Evolutionary conservation across 1,284 basidiomycete species (phyloP).

Genomic region (Pseudozyma thailandica): DNA sequence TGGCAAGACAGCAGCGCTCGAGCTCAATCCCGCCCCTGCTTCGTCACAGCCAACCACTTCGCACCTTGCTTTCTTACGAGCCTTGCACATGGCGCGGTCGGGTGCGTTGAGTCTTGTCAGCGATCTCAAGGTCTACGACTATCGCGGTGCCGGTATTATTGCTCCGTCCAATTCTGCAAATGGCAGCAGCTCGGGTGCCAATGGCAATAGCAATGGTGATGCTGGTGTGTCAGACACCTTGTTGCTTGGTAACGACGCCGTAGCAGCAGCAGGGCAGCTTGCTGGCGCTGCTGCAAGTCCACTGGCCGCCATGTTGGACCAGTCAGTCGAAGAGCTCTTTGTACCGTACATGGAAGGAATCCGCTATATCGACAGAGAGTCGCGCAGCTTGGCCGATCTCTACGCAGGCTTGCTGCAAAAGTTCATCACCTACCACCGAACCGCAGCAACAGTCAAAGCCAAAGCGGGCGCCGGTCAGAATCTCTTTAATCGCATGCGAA

Average conservation of each 20-base stretch:
- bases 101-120: slow-evolving; percentile 84
- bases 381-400: slow-evolving; percentile 83
- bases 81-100: slow-evolving; percentile 86
- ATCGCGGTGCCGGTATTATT: slow-evolving; percentile 70
- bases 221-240: slow-evolving; percentile 14
- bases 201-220: slow-evolving; percentile 4
- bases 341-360: slow-evolving; percentile 88
- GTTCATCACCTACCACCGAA: slow-evolving; percentile 86
- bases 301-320: slow-evolving; percentile 81
- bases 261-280: slow-evolving; percentile 42
- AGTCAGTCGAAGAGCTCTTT: slow-evolving; percentile 94
- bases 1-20: slow-evolving; percentile 29
- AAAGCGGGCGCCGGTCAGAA: slow-evolving; percentile 71
- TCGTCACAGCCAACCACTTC: slow-evolving; percentile 20
- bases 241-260: slow-evolving; percentile 36
- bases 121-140: slow-evolving; percentile 90
- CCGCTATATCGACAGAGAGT: slow-evolving; percentile 91
- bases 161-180: slow-evolving; percentile 23
- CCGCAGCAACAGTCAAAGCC: slow-evolving; percentile 20
- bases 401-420: slow-evolving; percentile 80
- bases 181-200: slow-evolving; percentile 3
- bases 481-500: slow-evolving; percentile 90
- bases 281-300: slow-evolving; percentile 50
- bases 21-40: slow-evolving; percentile 14
- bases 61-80: slow-evolving; percentile 84